A percentile compares a stretch with the other conserved stretches of the same genome.
Conservation (phyloP, 2,329 filamentous ascomycete species). For the Colletotrichum orchidophilum region DNA sequence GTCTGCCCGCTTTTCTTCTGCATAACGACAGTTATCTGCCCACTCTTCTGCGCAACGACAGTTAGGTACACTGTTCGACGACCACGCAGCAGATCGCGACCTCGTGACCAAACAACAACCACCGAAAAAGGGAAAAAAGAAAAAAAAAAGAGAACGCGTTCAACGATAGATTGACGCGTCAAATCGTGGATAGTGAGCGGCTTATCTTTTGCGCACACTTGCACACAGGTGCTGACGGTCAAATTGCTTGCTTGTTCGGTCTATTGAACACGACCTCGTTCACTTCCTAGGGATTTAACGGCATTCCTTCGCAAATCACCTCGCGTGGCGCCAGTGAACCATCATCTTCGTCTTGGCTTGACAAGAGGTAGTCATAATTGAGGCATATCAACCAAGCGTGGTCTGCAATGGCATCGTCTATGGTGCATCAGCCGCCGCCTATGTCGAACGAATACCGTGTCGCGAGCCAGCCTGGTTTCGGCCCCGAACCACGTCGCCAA, state of each 20-base stretch:
- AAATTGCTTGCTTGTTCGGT: background rate
- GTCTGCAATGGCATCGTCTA: background rate
- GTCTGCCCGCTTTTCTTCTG: background rate
- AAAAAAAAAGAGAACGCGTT: background rate
- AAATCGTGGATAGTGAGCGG: background rate
- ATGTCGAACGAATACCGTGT: background rate
- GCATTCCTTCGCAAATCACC: background rate
- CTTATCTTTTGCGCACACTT: background rate
- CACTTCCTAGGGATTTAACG: no score
- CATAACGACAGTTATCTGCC: background rate
- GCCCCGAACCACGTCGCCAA: background rate
- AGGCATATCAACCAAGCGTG: fast-evolving
- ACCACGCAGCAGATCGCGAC: background rate
- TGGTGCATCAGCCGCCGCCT: background rate
- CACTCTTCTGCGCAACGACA: background rate
- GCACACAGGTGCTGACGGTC: background rate
- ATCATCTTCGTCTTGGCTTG: background rate
- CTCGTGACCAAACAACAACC: background rate
- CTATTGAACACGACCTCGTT: background rate
- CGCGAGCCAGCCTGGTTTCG: background rate
- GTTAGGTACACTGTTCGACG: no score
- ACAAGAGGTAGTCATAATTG: fast-evolving
- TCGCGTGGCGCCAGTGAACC: background rate
- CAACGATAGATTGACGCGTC: background rate
- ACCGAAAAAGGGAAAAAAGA: background rate